A percentile compares a stretch with the other conserved stretches of the same genome.
phyloP scores from a whole-genome alignment of 306 rosid genomes.

The Adenanthera pavonina region DNA sequence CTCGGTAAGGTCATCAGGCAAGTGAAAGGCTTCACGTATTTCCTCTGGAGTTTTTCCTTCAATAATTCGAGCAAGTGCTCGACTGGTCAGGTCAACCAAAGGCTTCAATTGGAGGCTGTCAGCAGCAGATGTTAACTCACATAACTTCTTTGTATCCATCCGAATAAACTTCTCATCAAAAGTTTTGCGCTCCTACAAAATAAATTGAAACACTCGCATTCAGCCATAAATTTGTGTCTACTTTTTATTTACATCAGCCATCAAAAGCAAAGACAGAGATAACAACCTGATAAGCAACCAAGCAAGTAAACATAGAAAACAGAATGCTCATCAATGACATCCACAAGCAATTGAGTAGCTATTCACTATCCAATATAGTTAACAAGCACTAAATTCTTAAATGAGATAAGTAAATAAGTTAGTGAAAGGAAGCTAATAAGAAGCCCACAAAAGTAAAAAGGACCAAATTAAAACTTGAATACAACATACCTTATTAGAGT shows the following conservation, averaged over 20 bases:
- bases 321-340: background rate
- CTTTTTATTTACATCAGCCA: conserved; percentile 32
- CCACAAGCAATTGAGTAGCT: background rate
- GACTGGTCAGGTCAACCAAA: conserved; percentile 86
- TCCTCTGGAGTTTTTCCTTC: conserved; percentile 95
- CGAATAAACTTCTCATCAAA: conserved; percentile 78
- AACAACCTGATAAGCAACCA: background rate
- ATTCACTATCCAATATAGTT: background rate
- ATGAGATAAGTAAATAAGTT: background rate
- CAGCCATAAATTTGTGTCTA: conserved; percentile 36
- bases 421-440: conserved; percentile 4
- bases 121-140: conserved; percentile 90
- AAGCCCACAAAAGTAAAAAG: conserved; percentile 18
- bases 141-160: conserved; percentile 79
- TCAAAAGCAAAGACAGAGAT: conserved; percentile 22
- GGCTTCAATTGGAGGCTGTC: conserved; percentile 92
- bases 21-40: conserved; percentile 88
- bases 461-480: conserved; percentile 29
- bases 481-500: conserved; percentile 74
- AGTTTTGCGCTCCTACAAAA: conserved; percentile 71
- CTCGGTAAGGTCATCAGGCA: conserved; percentile 95
- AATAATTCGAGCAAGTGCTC: conserved; percentile 91
- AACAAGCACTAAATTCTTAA: conserved; percentile 31
- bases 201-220: conserved; percentile 39
- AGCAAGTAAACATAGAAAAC: background rate